phyloP scores from a whole-genome alignment of 208 protist species.

The Dictyostelium gargantuum region DNA sequence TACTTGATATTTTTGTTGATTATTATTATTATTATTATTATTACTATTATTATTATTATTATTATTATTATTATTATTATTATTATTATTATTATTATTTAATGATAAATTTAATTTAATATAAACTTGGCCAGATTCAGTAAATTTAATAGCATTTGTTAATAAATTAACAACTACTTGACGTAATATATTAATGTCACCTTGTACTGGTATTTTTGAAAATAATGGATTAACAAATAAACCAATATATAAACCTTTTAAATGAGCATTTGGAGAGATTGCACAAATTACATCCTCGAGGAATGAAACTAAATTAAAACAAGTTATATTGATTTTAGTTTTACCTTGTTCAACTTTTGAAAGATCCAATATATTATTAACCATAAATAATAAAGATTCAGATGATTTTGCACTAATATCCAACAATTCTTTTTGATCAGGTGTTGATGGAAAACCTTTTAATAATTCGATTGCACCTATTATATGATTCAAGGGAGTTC shows the following conservation, averaged over 20 bases:
- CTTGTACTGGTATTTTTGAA: not conserved
- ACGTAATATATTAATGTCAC: not conserved
- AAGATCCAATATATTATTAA: slow-evolving; percentile 55
- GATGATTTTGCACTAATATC: slow-evolving; percentile 23
- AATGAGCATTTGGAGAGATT: slow-evolving; percentile 13
- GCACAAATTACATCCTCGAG: slow-evolving; percentile 11
- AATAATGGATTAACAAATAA: not conserved
- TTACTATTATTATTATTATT: not conserved
- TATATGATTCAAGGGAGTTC: slow-evolving; percentile 57
- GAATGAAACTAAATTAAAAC: slow-evolving; percentile 13
- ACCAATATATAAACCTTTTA: slow-evolving; percentile 23
- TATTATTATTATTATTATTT: not conserved
- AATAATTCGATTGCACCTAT: slow-evolving; percentile 30
- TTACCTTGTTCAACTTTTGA: slow-evolving; percentile 52
- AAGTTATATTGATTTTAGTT: not conserved
- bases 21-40: not conserved
- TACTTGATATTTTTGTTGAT: no score
- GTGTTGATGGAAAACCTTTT: not conserved
- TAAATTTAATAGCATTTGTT: slow-evolving; percentile 49
- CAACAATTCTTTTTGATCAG: slow-evolving; percentile 23
- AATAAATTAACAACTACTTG: slow-evolving; percentile 9
- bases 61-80: not conserved
- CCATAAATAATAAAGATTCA: slow-evolving; percentile 37
- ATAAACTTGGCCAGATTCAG: not conserved
- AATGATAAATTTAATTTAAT: not conserved